These are phyloP conservation scores for Xylaria sp. DNA, from an alignment of 2,329 filamentous ascomycete genomes.

Conservation along the genomic window DNA sequence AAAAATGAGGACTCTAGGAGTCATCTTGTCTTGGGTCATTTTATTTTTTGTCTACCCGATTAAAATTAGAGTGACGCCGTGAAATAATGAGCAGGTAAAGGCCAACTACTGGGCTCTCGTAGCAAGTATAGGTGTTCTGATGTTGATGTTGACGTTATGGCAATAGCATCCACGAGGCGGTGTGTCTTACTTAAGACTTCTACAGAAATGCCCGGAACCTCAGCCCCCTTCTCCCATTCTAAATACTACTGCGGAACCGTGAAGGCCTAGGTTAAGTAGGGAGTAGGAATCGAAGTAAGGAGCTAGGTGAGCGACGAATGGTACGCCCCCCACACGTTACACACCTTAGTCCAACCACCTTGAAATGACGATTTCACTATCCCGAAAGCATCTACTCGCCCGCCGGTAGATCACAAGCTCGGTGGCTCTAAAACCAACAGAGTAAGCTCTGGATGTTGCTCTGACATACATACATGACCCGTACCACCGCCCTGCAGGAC, in stretches of 20 bases:
- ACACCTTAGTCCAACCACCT: background rate
- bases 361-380: background rate
- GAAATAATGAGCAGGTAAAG: background rate
- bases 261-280: background rate
- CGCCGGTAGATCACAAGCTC: background rate
- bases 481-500: too few species aligned
- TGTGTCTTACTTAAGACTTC: conserved; percentile 1
- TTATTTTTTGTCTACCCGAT: background rate
- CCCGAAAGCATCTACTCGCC: background rate
- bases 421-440: background rate
- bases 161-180: too few species aligned
- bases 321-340: background rate
- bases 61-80: background rate
- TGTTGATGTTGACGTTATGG: background rate
- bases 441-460: background rate
- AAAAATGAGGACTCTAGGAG: conserved; percentile 46
- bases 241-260: background rate
- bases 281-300: background rate
- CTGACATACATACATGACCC: background rate
- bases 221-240: background rate
- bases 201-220: background rate
- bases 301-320: background rate
- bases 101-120: background rate
- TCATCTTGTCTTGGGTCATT: conserved; percentile 16
- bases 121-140: background rate